Conservation (phyloP, 2,329 filamentous ascomycete species). For the Neopestalotiopsis sp. region DNA sequence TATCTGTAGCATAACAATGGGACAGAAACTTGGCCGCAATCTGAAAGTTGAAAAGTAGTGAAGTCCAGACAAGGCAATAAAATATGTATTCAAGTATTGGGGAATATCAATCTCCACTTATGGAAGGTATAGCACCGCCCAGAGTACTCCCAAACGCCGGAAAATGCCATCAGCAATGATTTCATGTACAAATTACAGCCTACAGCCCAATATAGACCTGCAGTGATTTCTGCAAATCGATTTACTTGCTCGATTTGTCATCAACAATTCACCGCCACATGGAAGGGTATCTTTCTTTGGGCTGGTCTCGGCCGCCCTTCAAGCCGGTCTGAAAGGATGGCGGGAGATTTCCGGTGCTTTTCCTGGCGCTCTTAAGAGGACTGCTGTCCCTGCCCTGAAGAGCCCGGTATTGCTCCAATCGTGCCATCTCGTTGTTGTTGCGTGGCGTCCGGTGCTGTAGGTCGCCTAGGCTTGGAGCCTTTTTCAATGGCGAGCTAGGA, state of each 20-base stretch:
- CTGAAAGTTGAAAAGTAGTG: neutral
- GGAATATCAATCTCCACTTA: neutral
- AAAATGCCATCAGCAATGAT: neutral
- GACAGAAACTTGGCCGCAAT: neutral
- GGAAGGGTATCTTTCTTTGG: slow-evolving; percentile 38
- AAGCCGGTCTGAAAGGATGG: slow-evolving; percentile 27
- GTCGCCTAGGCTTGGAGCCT: slow-evolving; percentile 69
- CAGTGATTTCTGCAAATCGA: neutral
- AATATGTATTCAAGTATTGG: neutral
- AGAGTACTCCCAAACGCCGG: neutral
- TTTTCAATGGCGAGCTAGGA: slow-evolving; percentile 82
- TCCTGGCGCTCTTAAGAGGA: slow-evolving; percentile 33
- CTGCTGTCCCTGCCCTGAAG: slow-evolving; percentile 30
- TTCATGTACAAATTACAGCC: neutral
- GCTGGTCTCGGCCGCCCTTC: slow-evolving; percentile 26
- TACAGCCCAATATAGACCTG: neutral
- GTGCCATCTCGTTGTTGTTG: slow-evolving; percentile 67
- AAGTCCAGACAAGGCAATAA: neutral
- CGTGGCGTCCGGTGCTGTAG: slow-evolving; percentile 55
- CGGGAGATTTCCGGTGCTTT: slow-evolving; percentile 31
- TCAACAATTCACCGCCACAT: slow-evolving; percentile 33
- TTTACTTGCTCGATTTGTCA: neutral
- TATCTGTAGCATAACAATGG: too few species aligned
- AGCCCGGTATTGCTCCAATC: slow-evolving; percentile 53
- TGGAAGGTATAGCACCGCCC: neutral